These are phyloP conservation scores for Aspergillus sclerotialis DNA, from an alignment of 2,329 filamentous ascomycete species.

Conservation along the genomic window DNA sequence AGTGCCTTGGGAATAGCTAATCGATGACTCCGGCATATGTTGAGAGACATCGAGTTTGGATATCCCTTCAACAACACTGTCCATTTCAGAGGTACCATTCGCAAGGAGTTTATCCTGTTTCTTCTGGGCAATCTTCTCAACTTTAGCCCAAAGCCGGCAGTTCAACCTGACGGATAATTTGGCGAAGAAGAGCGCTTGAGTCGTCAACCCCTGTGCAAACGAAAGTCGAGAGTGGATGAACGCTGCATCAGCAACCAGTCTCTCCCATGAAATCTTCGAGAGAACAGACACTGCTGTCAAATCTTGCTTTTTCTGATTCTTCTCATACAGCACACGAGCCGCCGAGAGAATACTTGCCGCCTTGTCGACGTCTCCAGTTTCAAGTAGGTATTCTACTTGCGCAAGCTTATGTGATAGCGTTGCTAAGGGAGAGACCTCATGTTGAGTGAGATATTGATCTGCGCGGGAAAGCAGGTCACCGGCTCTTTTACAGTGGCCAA, in stretches of 20 bases:
- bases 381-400: slow-evolving; percentile 66
- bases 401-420: slow-evolving; percentile 59
- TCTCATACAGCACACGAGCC: slow-evolving; percentile 26
- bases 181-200: slow-evolving; percentile 41
- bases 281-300: slow-evolving; percentile 28
- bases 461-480: slow-evolving; percentile 52
- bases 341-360: slow-evolving; percentile 35
- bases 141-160: slow-evolving; percentile 44
- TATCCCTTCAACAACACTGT: slow-evolving; percentile 31
- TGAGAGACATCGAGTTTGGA: slow-evolving; percentile 33
- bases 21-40: slow-evolving; percentile 32
- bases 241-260: slow-evolving; percentile 52
- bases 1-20: slow-evolving; percentile 49
- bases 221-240: slow-evolving; percentile 60
- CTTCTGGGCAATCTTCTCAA: slow-evolving; percentile 38
- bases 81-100: slow-evolving; percentile 22
- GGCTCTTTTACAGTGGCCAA: slow-evolving; percentile 57
- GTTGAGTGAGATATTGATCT: slow-evolving; percentile 41
- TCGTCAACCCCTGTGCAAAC: slow-evolving; percentile 47
- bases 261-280: slow-evolving; percentile 42
- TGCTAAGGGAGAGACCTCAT: slow-evolving; percentile 38
- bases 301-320: slow-evolving; percentile 21
- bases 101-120: slow-evolving; percentile 23
- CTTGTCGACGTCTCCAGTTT: slow-evolving; percentile 58
- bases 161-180: slow-evolving; percentile 44